phyloP scores from a whole-genome alignment of 2,329 filamentous ascomycete species.

The Alternaria hordeiaustralica region DNA sequence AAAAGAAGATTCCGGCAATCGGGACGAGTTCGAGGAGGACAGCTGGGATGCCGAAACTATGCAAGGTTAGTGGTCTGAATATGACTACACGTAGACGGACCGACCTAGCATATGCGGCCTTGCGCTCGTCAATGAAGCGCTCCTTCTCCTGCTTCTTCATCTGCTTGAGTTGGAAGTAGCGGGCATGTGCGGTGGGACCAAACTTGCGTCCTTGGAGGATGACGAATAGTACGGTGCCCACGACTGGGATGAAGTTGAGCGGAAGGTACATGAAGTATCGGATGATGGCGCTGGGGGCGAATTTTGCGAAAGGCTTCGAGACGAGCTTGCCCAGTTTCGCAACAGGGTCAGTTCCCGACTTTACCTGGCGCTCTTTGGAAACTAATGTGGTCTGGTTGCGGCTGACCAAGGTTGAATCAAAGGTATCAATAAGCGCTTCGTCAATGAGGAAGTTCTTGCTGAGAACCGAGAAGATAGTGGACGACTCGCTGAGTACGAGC shows the following conservation, averaged over 20 bases:
- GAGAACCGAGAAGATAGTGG: conserved; percentile 60
- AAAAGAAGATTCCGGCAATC: conserved; percentile 79
- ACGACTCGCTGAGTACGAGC: conserved; percentile 63
- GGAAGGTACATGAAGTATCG: conserved; percentile 86
- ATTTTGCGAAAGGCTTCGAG: conserved; percentile 61
- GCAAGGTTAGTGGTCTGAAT: conserved; percentile 2
- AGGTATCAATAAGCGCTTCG: conserved; percentile 85
- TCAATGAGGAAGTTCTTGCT: conserved; percentile 76
- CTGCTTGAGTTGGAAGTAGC: conserved; percentile 92
- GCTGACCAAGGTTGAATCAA: conserved; percentile 73
- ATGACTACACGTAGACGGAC: background rate
- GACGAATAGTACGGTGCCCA: conserved; percentile 84
- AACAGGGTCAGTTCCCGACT: conserved; percentile 60
- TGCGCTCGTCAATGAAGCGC: conserved; percentile 72
- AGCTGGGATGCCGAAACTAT: conserved; percentile 72
- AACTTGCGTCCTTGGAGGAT: conserved; percentile 67
- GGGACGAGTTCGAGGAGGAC: conserved; percentile 86
- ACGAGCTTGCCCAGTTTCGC: conserved; percentile 64
- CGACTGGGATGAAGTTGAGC: conserved; percentile 89
- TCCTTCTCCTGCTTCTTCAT: conserved; percentile 72
- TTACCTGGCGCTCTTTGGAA: conserved; percentile 75
- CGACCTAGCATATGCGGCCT: conserved; percentile 80
- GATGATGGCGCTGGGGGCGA: conserved; percentile 66
- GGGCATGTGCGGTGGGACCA: conserved; percentile 61
- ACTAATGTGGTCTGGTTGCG: conserved; percentile 68